Evolutionary conservation across 2,329 filamentous ascomycete species (phyloP).

Genomic region (Orbilia ellipsospora): DNA sequence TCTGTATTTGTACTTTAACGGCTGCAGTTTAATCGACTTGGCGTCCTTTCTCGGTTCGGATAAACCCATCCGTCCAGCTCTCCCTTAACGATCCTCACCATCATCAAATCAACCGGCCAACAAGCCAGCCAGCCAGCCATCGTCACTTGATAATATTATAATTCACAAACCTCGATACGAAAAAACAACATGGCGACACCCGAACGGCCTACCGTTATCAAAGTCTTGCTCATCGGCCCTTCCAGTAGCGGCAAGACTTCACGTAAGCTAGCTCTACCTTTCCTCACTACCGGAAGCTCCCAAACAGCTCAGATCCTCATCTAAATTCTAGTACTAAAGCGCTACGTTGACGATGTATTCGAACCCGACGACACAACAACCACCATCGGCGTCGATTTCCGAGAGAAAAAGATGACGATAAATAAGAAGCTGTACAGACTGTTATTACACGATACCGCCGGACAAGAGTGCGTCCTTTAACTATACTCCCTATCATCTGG

Average conservation of each 20-base stretch:
- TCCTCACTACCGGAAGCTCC: conserved; percentile 1
- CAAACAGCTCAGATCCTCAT: conserved; percentile 8
- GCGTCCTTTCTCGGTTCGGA: neutral
- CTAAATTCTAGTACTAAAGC: conserved; percentile 65
- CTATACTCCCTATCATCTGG: neutral
- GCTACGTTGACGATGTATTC: conserved; percentile 71
- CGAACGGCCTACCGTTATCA: conserved; percentile 65
- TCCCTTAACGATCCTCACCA: neutral
- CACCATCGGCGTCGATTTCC: conserved; percentile 71
- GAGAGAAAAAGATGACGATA: conserved; percentile 69
- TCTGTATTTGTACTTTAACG: neutral
- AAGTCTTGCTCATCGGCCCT: conserved; percentile 69
- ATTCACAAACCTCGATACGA: neutral
- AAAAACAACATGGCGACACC: conserved; percentile 31
- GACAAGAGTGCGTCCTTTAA: conserved; percentile 57
- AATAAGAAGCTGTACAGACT: conserved; percentile 67
- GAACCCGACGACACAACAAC: conserved; percentile 69
- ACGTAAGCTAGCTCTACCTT: conserved; percentile 62
- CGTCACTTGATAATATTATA: neutral
- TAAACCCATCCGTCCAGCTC: neutral
- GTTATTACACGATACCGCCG: conserved; percentile 68
- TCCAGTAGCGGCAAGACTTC: conserved; percentile 70
- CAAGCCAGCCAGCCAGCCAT: neutral
- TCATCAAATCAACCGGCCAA: neutral
- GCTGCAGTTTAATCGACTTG: too few species aligned